Evolutionary conservation across 2,329 filamentous ascomycete species (phyloP), one percentile per base, ranked within the genome.

Genomic region (Penicillium vulpinum): DNA sequence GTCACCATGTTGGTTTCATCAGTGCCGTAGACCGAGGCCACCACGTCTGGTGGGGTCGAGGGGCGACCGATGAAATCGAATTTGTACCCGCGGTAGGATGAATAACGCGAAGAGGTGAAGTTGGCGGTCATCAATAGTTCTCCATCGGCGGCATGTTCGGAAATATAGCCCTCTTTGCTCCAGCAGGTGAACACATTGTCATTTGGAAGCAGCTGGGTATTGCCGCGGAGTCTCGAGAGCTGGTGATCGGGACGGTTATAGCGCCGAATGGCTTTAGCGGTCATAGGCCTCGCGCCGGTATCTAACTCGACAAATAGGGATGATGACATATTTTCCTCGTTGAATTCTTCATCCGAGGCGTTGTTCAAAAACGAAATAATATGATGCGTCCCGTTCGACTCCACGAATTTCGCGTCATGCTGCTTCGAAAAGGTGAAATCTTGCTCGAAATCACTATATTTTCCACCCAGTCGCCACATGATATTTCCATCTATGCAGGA

Each of bases 31-130:
- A 67, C 69, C 2, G 67, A 67, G 6, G 71, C 62, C 18, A 70
- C 68, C 7, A 73, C 16, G 3, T 63, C 67, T 0, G 74, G 73
- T 3, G 71, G 67, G 7, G 65, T 56, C 18, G 49, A 45, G 4
- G 73, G 72, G 9, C 67, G 65, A 16, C 75, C 73, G 1, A 61
- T 67, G 51, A 74, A 77, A 31, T 70, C 62, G 26, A 58, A 68
- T 52, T 77, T 77, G 64, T 73, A 77, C 10, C 71, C 66, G 4
- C 75, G 73, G 55, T 78, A 78, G 26, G 69, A 76, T 7, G 68
- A 69, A 56, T 70, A 73, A 9, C 69, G 67, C 1, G 51, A n/a
- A 0, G 68, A 69, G 9, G 58, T 62, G 57, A 75, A 77, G 22
- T 55, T 61, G 1, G 73, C 73, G 11, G 66, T 69, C 59, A 74